Percentiles rank a stretch among this genome's conserved stretches.
These are phyloP conservation scores for Picea abies DNA, from an alignment of 83 land plant genomes.

Conservation along the genomic window DNA sequence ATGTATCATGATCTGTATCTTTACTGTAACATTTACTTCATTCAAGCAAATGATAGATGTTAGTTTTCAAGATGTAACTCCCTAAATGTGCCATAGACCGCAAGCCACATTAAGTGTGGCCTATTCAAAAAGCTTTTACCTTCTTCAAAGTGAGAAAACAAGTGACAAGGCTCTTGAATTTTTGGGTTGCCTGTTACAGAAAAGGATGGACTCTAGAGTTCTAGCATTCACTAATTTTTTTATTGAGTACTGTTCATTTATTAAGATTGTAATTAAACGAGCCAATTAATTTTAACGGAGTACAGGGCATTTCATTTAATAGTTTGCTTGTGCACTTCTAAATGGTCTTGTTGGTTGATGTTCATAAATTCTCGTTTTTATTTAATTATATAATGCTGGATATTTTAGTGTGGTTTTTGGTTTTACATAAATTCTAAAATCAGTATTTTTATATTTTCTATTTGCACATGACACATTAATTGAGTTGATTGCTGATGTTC, in stretches of 20 bases:
- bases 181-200: constrained; percentile 15
- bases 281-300: neutral
- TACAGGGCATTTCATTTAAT: constrained; percentile 1
- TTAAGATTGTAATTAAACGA: constrained; percentile 13
- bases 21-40: constrained; percentile 21
- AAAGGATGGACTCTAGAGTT: neutral
- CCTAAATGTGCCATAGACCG: constrained; percentile 8
- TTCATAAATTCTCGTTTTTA: neutral
- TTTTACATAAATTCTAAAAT: too few relatives aligned
- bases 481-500: too few relatives aligned
- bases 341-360: constrained; percentile 4
- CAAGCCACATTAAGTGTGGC: constrained; percentile 16
- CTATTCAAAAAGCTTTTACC: constrained; percentile 17
- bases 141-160: constrained; percentile 12
- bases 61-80: constrained; percentile 19
- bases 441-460: too few relatives aligned
- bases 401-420: too few relatives aligned
- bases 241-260: constrained; percentile 14
- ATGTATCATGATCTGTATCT: constrained; percentile 20
- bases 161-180: constrained; percentile 19
- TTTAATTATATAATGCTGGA: neutral
- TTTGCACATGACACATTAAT: too few relatives aligned
- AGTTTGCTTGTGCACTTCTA: neutral
- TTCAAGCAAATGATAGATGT: constrained; percentile 17
- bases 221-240: constrained; percentile 15